These are phyloP conservation scores for Aspergillus uvarum DNA, from an alignment of 2,329 filamentous ascomycete species.

Conservation along the genomic window DNA sequence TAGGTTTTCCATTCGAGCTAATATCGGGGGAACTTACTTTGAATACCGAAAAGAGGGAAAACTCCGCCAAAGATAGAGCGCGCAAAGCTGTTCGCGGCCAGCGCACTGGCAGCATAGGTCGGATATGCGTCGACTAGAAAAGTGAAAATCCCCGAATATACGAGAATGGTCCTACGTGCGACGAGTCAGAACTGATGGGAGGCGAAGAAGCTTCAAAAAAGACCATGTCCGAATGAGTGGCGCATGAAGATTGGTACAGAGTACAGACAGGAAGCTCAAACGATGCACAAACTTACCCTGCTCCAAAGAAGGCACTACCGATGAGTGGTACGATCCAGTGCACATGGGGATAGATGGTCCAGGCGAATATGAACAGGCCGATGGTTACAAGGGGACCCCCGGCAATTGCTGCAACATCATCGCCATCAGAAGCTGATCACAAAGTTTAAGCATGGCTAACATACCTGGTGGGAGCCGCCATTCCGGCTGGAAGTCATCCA, in stretches of 20 bases:
- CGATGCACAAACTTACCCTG: slow-evolving; percentile 56
- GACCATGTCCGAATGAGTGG: background rate
- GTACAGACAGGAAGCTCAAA: background rate
- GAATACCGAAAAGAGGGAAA: slow-evolving; percentile 73
- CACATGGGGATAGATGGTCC: slow-evolving; percentile 71
- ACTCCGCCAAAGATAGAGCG: slow-evolving; percentile 76
- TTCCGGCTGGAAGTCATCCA: slow-evolving; percentile 71
- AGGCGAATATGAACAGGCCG: slow-evolving; percentile 85
- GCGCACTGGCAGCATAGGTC: slow-evolving; percentile 55
- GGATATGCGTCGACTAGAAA: slow-evolving; percentile 69
- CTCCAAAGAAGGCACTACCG: slow-evolving; percentile 68
- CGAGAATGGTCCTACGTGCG: slow-evolving; percentile 64
- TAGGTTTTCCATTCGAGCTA: slow-evolving; percentile 1
- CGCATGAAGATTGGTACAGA: background rate
- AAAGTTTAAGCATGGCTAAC: slow-evolving; percentile 26
- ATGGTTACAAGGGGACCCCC: slow-evolving; percentile 77
- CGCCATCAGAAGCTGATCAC: slow-evolving; percentile 8
- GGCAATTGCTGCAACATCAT: slow-evolving; percentile 51
- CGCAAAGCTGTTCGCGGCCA: slow-evolving; percentile 81
- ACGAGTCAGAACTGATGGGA: slow-evolving; percentile 11
- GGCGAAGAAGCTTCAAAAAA: background rate
- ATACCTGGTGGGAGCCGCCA: slow-evolving; percentile 71
- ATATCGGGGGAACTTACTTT: slow-evolving; percentile 36
- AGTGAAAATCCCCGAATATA: slow-evolving; percentile 83
- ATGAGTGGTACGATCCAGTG: slow-evolving; percentile 77